These are phyloP conservation scores for Eurotiales sp. DNA, from an alignment of 2,329 filamentous ascomycete genomes.

Conservation along the genomic window DNA sequence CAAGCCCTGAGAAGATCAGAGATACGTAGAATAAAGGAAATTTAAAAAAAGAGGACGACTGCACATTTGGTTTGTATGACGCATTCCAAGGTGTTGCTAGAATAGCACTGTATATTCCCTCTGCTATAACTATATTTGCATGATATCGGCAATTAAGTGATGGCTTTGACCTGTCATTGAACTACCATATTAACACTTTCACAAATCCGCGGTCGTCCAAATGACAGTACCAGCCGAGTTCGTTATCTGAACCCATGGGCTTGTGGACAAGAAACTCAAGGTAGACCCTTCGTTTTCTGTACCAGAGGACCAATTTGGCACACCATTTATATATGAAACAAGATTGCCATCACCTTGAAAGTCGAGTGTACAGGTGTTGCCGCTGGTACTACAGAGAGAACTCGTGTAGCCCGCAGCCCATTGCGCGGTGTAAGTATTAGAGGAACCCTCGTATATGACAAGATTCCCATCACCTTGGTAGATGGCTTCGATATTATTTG, in stretches of 20 bases:
- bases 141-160: too few species aligned
- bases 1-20: too few species aligned
- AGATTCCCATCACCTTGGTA: conserved; percentile 12
- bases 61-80: too few species aligned
- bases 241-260: conserved; percentile 9
- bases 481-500: conserved; percentile 2
- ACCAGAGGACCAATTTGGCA: neutral
- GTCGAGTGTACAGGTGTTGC: neutral
- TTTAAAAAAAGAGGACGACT: too few species aligned
- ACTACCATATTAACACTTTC: too few species aligned
- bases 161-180: too few species aligned
- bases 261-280: conserved; percentile 9
- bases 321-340: conserved; percentile 1
- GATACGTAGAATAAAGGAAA: too few species aligned
- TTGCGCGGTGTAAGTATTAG: neutral
- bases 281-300: neutral
- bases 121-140: too few species aligned
- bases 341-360: conserved; percentile 9
- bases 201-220: conserved; percentile 10
- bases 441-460: conserved; percentile 9
- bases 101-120: too few species aligned
- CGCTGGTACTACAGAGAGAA: neutral
- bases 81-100: too few species aligned
- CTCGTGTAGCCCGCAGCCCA: conserved; percentile 10
- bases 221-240: conserved; percentile 5